These are phyloP conservation scores for Naganishia vaughanmartiniae DNA, from an alignment of 768 basidiomycete species.

Conservation along the genomic window DNA sequence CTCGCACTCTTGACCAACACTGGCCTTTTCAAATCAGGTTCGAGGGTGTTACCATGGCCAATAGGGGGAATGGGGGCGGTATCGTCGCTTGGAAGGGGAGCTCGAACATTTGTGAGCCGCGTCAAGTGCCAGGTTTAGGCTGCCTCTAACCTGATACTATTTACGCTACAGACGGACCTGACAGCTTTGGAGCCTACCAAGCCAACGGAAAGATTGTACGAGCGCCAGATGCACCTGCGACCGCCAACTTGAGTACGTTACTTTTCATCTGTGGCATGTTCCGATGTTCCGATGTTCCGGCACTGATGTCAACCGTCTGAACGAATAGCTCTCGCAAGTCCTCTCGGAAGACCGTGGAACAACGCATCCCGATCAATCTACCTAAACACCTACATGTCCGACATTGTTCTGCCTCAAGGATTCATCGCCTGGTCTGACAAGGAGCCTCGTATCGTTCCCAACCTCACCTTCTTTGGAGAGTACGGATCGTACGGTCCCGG, in stretches of 20 bases:
- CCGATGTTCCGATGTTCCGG: not conserved
- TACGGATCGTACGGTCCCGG: conserved; percentile 25
- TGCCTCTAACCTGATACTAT: no score
- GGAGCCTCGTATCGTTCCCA: conserved; percentile 24
- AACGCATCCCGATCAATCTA: conserved; percentile 61
- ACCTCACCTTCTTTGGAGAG: conserved; percentile 20
- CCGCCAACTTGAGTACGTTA: not conserved
- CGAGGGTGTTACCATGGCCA: conserved; percentile 62
- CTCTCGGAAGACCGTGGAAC: conserved; percentile 69
- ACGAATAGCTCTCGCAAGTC: conserved; percentile 62
- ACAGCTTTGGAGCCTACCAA: conserved; percentile 37
- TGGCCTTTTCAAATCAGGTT: conserved; percentile 56
- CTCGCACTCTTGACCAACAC: not conserved
- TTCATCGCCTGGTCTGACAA: conserved; percentile 30
- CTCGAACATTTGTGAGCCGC: conserved; percentile 28
- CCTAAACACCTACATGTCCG: conserved; percentile 59
- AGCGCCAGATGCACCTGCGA: conserved; percentile 21
- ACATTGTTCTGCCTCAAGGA: conserved; percentile 35
- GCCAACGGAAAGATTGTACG: conserved; percentile 56
- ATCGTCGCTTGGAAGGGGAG: conserved; percentile 65
- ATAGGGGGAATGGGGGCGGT: conserved; percentile 65
- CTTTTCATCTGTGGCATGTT: conserved; percentile 46
- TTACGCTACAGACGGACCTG: conserved; percentile 20
- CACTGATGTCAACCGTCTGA: conserved; percentile 57
- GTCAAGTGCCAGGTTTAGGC: no score